These are phyloP conservation scores for Solanum chacoense DNA, from an alignment of 305 asterid genomes.

Conservation along the genomic window DNA sequence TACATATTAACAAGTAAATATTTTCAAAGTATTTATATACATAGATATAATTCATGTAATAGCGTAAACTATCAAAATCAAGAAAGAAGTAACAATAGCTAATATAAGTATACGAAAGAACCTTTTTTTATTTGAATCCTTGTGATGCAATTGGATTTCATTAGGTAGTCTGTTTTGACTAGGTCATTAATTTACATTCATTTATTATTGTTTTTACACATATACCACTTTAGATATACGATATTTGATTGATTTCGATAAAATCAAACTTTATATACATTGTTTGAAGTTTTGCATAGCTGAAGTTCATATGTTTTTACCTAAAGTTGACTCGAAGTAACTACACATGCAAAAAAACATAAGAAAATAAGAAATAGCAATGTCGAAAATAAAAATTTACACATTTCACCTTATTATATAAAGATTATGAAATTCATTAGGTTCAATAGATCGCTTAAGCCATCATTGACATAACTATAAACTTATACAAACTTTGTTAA, in stretches of 20 bases:
- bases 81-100: neutral
- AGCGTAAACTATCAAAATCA: neutral
- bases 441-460: neutral
- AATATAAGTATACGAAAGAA: neutral
- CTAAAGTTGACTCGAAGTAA: neutral
- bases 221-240: neutral
- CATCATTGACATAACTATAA: neutral
- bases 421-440: neutral
- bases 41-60: neutral
- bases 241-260: neutral
- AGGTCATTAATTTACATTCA: neutral
- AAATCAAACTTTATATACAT: neutral
- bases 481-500: neutral
- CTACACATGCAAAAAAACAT: neutral
- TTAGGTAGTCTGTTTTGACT: neutral
- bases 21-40: neutral
- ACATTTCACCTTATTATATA: neutral
- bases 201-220: neutral
- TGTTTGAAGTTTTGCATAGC: neutral
- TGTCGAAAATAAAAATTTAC: too few relatives aligned
- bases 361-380: neutral
- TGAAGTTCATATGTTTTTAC: neutral
- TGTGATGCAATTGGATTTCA: neutral
- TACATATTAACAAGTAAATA: neutral
- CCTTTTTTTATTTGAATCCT: neutral